phyloP scores from a whole-genome alignment of 2,329 filamentous ascomycete species.

The Aspergillus sp. region DNA sequence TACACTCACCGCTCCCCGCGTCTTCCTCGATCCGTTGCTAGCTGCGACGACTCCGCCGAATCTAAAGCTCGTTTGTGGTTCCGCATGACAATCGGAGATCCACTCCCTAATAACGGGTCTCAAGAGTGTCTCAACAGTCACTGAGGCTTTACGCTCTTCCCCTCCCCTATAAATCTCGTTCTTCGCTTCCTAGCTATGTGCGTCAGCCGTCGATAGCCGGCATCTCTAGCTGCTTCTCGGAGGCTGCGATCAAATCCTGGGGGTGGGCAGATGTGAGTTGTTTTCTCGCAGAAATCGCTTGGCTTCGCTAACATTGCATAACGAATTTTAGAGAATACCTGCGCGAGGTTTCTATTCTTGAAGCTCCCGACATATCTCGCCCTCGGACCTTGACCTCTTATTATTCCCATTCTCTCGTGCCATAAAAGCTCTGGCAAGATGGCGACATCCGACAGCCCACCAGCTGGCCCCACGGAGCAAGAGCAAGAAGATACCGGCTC shows the following conservation, averaged over 20 bases:
- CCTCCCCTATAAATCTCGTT: not conserved
- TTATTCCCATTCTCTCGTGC: not conserved
- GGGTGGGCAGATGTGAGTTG: slow-evolving; percentile 11
- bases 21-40: not conserved
- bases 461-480: not conserved
- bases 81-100: slow-evolving; percentile 10
- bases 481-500: not conserved
- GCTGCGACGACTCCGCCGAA: not conserved
- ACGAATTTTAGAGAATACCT: slow-evolving; percentile 7
- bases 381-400: not conserved
- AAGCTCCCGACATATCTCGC: not conserved
- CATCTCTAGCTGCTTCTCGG: not conserved
- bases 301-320: slow-evolving; percentile 1
- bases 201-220: slow-evolving; percentile 7
- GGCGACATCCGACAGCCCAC: slow-evolving; percentile 9
- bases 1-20: not conserved
- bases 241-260: slow-evolving; percentile 1
- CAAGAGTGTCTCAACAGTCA: too few relatives aligned
- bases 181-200: not conserved
- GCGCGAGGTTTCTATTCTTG: not conserved
- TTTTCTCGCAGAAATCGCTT: not conserved
- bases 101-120: not conserved
- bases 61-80: not conserved
- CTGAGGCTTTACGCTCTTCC: not conserved
- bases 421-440: not conserved